Evolutionary conservation across 768 basidiomycete genomes (phyloP).

Genomic region (Kockovaella imperatae): DNA sequence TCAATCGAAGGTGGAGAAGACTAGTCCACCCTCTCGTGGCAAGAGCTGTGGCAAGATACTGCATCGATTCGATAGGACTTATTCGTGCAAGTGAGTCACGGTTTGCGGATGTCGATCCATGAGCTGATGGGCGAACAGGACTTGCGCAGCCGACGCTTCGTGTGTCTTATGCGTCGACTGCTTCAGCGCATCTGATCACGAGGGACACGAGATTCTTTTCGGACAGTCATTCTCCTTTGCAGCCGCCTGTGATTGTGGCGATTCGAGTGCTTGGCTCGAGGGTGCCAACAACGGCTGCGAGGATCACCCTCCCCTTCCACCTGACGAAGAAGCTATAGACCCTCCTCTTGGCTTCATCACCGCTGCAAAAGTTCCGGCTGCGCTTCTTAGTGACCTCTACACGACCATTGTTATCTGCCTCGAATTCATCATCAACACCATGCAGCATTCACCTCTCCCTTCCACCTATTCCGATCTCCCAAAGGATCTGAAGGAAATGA

Average conservation of each 20-base stretch:
- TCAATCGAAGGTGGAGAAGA: constrained; percentile 4
- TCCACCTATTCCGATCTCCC: constrained; percentile 18
- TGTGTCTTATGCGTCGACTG: constrained; percentile 85
- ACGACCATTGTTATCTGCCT: constrained; percentile 67
- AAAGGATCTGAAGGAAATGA: constrained; percentile 48
- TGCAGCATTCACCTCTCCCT: constrained; percentile 75
- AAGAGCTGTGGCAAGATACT: constrained; percentile 33
- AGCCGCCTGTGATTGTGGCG: constrained; percentile 92
- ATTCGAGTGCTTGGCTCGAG: constrained; percentile 73
- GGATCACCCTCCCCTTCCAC: constrained; percentile 57
- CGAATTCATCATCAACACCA: constrained; percentile 73
- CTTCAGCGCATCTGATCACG: constrained; percentile 80
- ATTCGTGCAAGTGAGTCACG: constrained; percentile 39
- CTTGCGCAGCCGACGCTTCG: constrained; percentile 81
- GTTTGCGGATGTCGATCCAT: background rate
- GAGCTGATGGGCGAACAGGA: constrained; percentile 50
- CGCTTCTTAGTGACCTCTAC: no score
- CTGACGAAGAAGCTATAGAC: constrained; percentile 44
- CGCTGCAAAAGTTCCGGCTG: constrained; percentile 51
- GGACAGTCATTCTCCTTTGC: constrained; percentile 72
- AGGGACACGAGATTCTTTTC: constrained; percentile 83
- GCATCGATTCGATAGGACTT: constrained; percentile 32
- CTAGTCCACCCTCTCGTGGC: constrained; percentile 12
- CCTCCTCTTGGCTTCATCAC: constrained; percentile 52
- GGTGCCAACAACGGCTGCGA: constrained; percentile 54